These are phyloP conservation scores for Hortiboletus campestris DNA, from an alignment of 768 basidiomycete species.

Conservation along the genomic window DNA sequence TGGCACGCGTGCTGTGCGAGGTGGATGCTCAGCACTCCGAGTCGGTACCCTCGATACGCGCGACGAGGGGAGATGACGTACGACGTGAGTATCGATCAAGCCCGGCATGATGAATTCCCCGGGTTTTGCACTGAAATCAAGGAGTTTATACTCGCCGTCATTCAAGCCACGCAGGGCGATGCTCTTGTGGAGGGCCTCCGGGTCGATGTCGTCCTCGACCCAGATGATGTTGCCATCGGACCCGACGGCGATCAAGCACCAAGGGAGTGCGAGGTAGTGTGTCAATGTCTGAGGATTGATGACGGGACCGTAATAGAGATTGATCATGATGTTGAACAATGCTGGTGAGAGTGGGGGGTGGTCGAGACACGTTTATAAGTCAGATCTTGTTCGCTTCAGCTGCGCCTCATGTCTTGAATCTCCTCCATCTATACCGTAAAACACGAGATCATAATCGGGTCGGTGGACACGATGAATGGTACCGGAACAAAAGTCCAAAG, in stretches of 20 bases:
- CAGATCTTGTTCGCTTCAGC: background rate
- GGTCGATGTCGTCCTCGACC: conserved; percentile 60
- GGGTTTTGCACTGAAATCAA: conserved; percentile 34
- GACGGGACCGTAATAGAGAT: conserved; percentile 56
- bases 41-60: background rate
- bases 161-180: conserved; percentile 49
- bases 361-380: background rate
- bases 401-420: background rate
- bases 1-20: conserved; percentile 33
- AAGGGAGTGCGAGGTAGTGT: conserved; percentile 44
- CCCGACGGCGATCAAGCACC: conserved; percentile 54
- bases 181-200: conserved; percentile 47
- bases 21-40: too few relatives aligned
- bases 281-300: conserved; percentile 50
- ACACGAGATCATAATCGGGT: too few relatives aligned
- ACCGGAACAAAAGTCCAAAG: too few relatives aligned
- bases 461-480: too few relatives aligned
- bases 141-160: conserved; percentile 31
- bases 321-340: conserved; percentile 15
- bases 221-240: conserved; percentile 60
- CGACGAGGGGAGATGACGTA: conserved; percentile 36
- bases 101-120: conserved; percentile 81
- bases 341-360: background rate
- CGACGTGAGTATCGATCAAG: conserved; percentile 88
- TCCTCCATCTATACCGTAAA: too few relatives aligned